Evolutionary conservation across 2,329 filamentous ascomycete genomes (phyloP), one percentile per base, ranked within the genome.

Genomic region (Penicillium sp.): DNA sequence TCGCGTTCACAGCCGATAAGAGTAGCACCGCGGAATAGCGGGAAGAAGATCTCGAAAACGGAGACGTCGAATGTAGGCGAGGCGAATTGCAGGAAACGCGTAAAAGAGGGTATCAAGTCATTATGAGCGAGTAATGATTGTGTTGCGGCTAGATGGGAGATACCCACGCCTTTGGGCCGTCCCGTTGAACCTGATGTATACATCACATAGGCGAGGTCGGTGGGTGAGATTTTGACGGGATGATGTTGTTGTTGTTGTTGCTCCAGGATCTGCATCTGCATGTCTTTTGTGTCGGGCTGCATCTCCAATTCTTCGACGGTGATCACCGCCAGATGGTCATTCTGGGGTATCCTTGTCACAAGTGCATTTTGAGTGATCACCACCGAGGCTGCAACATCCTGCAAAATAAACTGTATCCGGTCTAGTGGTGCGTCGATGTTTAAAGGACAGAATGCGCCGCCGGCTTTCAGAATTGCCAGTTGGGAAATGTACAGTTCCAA

Each of bases 31-130:
- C 92, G 84, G 64, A 88, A 89, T 17, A 93, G 80, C 0, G 93
- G 91, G 67, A 97, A 97, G 82, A 97, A 97, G 7, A 96, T 93
- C 74, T 97, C 93, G 74, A 97, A 97, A 6, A 97, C 89, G 0
- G 92, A 96, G 8, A 97, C 93, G 76, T 97, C 93, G 73, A 97
- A 97, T 0, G 93, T 97, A 0, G 93, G 92, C 3, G 92, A 90
- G 4, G 93, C 93, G 75, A 97, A 97, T 74, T 97, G 93, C 0
- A 97, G 84, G 74, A 97, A 97, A 50, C 92, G 86, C 17, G 82
- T 82, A 72, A 97, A 97, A 0, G 57, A 42, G 2, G 93, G 93
- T 44, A 97, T 89, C 69, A 93, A 88, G 51, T 81, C 83, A 70
- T 96, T 84, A 72, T 97, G 93, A 2, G 92, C 91, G 47, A 96